These are phyloP conservation scores for Ceratocystis destructans DNA, from an alignment of 2,329 filamentous ascomycete genomes.

Conservation along the genomic window DNA sequence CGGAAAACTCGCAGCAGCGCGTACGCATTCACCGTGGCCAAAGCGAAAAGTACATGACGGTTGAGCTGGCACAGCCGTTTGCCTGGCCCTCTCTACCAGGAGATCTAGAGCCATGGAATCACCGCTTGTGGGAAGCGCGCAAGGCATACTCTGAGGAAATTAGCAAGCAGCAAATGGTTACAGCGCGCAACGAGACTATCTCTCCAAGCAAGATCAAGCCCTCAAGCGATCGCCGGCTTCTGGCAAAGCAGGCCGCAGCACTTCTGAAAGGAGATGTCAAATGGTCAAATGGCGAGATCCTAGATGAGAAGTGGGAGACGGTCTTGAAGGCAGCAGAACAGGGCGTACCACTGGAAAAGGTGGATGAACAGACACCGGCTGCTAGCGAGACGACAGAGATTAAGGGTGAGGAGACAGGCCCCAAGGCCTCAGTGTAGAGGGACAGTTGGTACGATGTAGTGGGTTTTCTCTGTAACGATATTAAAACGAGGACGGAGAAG, in stretches of 20 bases:
- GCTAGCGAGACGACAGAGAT: not conserved
- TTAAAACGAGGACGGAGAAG: not conserved
- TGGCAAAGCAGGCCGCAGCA: slow-evolving; percentile 48
- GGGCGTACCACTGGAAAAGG: slow-evolving; percentile 22
- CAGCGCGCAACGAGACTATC: slow-evolving; percentile 10
- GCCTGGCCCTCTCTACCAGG: slow-evolving; percentile 64
- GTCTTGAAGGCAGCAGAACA: slow-evolving; percentile 22
- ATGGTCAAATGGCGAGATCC: slow-evolving; percentile 40
- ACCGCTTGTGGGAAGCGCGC: slow-evolving; percentile 42
- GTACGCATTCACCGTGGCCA: slow-evolving; percentile 46
- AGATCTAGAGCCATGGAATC: slow-evolving; percentile 50
- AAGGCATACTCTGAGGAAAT: slow-evolving; percentile 32
- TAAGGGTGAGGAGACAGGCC: not conserved
- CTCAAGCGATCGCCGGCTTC: slow-evolving; percentile 31
- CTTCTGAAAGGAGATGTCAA: slow-evolving; percentile 45
- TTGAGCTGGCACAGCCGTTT: slow-evolving; percentile 77
- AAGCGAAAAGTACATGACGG: slow-evolving; percentile 82
- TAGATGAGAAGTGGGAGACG: slow-evolving; percentile 37
- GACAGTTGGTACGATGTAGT: not conserved
- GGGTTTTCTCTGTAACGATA: slow-evolving; percentile 14
- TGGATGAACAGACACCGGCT: slow-evolving; percentile 19
- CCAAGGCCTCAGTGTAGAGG: slow-evolving; percentile 10
- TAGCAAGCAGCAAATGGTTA: slow-evolving; percentile 24
- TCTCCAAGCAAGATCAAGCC: slow-evolving; percentile 23
- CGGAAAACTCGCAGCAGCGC: slow-evolving; percentile 29